These are phyloP conservation scores for Neonectria coccinea DNA, from an alignment of 2,329 filamentous ascomycete species.

Conservation along the genomic window DNA sequence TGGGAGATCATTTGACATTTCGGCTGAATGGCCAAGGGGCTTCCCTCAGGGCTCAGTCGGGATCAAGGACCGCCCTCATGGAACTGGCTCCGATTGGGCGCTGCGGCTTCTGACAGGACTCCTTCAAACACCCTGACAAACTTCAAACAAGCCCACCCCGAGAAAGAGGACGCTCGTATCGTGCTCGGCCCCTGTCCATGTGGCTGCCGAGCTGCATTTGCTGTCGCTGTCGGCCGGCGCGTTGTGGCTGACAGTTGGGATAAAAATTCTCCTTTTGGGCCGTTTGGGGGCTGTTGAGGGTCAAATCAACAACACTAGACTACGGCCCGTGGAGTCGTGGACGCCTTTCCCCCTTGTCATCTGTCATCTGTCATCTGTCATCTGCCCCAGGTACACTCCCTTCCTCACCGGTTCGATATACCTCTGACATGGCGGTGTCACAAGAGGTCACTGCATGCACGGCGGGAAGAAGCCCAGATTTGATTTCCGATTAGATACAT, in stretches of 20 bases:
- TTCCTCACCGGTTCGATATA: not conserved
- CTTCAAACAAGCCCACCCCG: slow-evolving; percentile 8
- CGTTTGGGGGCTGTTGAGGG: too few relatives aligned
- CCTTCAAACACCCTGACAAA: slow-evolving; percentile 30
- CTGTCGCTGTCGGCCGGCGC: slow-evolving; percentile 8
- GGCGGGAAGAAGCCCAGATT: slow-evolving; percentile 1
- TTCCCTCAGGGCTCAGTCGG: slow-evolving; percentile 34
- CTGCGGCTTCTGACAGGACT: slow-evolving; percentile 20
- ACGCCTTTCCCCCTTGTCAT: slow-evolving; percentile 1
- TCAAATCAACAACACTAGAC: not conserved
- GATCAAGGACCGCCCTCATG: slow-evolving; percentile 41
- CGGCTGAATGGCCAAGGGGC: slow-evolving; percentile 21
- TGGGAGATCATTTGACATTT: slow-evolving; percentile 25
- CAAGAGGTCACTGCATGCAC: not conserved
- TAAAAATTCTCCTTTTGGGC: slow-evolving; percentile 27
- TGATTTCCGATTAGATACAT: not conserved
- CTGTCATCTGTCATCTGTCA: not conserved
- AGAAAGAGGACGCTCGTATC: slow-evolving; percentile 26
- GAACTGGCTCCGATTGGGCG: slow-evolving; percentile 45
- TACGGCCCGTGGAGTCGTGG: not conserved
- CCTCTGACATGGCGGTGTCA: not conserved
- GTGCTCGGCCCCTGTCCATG: slow-evolving; percentile 9
- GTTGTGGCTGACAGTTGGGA: slow-evolving; percentile 21
- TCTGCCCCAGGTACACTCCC: not conserved
- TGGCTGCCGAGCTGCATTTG: slow-evolving; percentile 22